phyloP scores from a whole-genome alignment of 768 basidiomycete genomes.

The Kwoniella mangroviensis region DNA sequence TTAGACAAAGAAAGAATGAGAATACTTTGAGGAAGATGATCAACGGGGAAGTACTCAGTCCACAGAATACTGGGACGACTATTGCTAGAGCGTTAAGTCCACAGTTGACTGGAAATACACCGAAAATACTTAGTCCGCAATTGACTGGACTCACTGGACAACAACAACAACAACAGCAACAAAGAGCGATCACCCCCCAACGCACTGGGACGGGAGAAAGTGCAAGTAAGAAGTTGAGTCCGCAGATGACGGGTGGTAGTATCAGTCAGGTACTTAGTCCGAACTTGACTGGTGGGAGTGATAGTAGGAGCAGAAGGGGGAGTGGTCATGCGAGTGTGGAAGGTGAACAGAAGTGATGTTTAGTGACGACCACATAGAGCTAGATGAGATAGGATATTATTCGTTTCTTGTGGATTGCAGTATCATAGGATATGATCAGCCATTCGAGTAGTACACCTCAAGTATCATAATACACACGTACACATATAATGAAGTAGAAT shows the following conservation, averaged over 20 bases:
- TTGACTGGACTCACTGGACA: conserved; percentile 12
- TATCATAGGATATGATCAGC: no score
- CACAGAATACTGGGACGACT: conserved; percentile 32
- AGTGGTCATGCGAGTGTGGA: neutral
- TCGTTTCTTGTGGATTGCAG: no score
- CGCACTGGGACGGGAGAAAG: conserved; percentile 1
- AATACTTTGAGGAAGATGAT: conserved; percentile 90
- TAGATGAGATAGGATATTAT: no score
- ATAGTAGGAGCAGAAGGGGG: neutral
- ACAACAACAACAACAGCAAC: no score
- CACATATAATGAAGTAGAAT: no score
- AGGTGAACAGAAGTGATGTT: neutral
- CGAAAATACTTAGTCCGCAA: conserved; percentile 9
- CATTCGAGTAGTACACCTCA: no score
- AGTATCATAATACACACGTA: no score
- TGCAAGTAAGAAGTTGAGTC: conserved; percentile 16
- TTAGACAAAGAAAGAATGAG: conserved; percentile 82
- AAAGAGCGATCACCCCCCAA: conserved; percentile 7
- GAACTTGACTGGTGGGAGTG: conserved; percentile 31
- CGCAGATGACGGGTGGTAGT: conserved; percentile 27
- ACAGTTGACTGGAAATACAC: conserved; percentile 10
- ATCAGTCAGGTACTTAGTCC: neutral
- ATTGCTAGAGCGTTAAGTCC: conserved; percentile 11
- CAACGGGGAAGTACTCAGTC: conserved; percentile 20
- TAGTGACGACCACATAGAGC: no score